Evolutionary conservation across 2,329 filamentous ascomycete species (phyloP).

Genomic region (Ophidiomyces ophidiicola): DNA sequence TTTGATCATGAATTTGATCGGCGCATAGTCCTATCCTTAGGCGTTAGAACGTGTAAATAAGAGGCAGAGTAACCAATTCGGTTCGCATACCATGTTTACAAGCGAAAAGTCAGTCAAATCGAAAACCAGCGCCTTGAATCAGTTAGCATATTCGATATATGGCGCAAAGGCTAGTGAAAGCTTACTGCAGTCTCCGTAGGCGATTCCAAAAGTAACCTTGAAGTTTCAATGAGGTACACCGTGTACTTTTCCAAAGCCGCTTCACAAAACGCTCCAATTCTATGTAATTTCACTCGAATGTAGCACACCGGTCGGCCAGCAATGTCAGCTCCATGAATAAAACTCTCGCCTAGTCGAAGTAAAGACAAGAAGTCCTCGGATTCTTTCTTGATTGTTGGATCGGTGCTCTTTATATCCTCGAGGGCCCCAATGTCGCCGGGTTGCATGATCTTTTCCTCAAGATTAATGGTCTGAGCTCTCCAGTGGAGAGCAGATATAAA

Average conservation of each 20-base stretch:
- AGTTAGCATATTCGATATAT: conserved; percentile 18
- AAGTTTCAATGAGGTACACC: conserved; percentile 87
- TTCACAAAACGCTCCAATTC: conserved; percentile 67
- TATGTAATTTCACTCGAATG: conserved; percentile 72
- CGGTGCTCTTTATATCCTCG: conserved; percentile 46
- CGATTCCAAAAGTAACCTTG: conserved; percentile 64
- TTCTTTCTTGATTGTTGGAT: conserved; percentile 52
- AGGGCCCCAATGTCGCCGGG: conserved; percentile 61
- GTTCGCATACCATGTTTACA: conserved; percentile 73
- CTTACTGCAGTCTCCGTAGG: conserved; percentile 86
- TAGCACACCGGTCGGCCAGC: conserved; percentile 74
- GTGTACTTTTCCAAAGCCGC: conserved; percentile 78
- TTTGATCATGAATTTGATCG: conserved; percentile 98
- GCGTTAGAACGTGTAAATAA: conserved; percentile 7
- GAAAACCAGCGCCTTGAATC: conserved; percentile 67
- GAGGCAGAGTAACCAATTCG: conserved; percentile 15
- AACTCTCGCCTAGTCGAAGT: conserved; percentile 83
- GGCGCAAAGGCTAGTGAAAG: conserved; percentile 18
- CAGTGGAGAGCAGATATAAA: conserved; percentile 87
- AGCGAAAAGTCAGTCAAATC: conserved; percentile 91
- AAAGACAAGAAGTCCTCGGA: conserved; percentile 71
- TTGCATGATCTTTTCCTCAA: conserved; percentile 77
- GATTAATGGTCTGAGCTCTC: conserved; percentile 69
- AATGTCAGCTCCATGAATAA: conserved; percentile 76
- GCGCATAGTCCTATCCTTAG: conserved; percentile 61